These are phyloP conservation scores for Diplosphaera chodatii DNA, from an alignment of 139 green algal species.

Conservation along the genomic window DNA sequence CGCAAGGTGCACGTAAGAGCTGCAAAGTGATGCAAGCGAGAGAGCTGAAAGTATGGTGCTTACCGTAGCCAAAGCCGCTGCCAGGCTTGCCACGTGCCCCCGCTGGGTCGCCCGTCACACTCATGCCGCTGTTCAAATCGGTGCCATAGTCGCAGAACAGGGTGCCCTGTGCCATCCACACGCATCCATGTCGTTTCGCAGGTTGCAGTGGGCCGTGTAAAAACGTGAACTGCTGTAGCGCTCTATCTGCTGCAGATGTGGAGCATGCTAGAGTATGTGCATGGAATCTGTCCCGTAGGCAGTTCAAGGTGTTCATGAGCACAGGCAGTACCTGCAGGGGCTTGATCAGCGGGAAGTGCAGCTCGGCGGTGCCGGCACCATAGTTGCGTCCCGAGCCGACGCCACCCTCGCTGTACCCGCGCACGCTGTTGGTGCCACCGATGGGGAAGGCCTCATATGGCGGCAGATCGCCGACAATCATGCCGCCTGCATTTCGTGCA, in stretches of 20 bases:
- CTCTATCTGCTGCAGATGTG: too few relatives aligned
- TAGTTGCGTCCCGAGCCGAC: slow-evolving; percentile 83
- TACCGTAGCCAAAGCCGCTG: slow-evolving; percentile 77
- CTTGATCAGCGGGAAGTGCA: slow-evolving; percentile 65
- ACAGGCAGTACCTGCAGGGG: slow-evolving; percentile 23
- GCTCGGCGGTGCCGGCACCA: slow-evolving; percentile 70
- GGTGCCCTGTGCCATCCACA: slow-evolving; percentile 40
- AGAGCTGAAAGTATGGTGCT: too few relatives aligned
- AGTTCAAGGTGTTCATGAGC: too few relatives aligned
- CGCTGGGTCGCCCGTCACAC: slow-evolving; percentile 83
- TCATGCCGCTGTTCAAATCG: slow-evolving; percentile 81
- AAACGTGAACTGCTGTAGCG: too few relatives aligned
- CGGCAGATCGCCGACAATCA: slow-evolving; percentile 83
- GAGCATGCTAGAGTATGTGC: too few relatives aligned
- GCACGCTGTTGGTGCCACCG: slow-evolving; percentile 85
- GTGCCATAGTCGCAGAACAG: slow-evolving; percentile 88
- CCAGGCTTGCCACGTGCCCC: slow-evolving; percentile 80
- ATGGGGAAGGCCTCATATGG: slow-evolving; percentile 97
- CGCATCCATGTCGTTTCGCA: too few relatives aligned
- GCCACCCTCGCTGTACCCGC: slow-evolving; percentile 84
- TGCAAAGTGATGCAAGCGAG: too few relatives aligned
- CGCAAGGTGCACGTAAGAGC: too few relatives aligned
- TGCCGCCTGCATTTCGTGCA: slow-evolving; percentile 31
- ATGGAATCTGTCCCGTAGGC: too few relatives aligned
- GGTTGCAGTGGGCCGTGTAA: too few relatives aligned